These are phyloP conservation scores for Fusarium verrucosum DNA, from an alignment of 2,329 filamentous ascomycete species.

Conservation along the genomic window DNA sequence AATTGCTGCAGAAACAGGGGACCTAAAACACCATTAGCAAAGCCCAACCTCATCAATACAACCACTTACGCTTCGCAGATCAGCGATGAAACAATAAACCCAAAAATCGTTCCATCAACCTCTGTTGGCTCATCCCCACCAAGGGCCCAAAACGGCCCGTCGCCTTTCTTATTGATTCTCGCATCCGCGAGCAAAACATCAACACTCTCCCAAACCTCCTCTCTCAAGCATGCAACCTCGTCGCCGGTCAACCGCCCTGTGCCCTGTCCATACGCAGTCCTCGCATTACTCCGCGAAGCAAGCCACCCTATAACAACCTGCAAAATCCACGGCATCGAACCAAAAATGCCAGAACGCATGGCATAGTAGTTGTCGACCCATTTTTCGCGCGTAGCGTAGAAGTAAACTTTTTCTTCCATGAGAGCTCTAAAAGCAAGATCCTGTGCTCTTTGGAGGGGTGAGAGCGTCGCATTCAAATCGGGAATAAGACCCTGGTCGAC, in stretches of 20 bases:
- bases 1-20: conserved; percentile 56
- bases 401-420: conserved; percentile 69
- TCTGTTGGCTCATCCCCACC: conserved; percentile 64
- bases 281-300: conserved; percentile 53
- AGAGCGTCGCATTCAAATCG: conserved; percentile 59
- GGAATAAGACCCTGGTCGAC: conserved; percentile 50
- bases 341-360: conserved; percentile 64
- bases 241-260: conserved; percentile 59
- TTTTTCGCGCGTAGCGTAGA: conserved; percentile 63
- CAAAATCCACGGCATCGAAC: conserved; percentile 60
- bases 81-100: conserved; percentile 63
- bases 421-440: conserved; percentile 64
- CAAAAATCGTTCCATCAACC: conserved; percentile 66
- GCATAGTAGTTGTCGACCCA: conserved; percentile 68
- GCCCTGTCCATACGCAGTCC: conserved; percentile 65
- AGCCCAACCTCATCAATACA: accelerated
- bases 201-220: conserved; percentile 64
- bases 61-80: conserved; percentile 62
- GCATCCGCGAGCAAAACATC: conserved; percentile 55
- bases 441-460: conserved; percentile 51
- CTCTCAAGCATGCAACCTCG: conserved; percentile 57
- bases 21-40: conserved; percentile 46
- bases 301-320: conserved; percentile 62
- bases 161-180: conserved; percentile 28
- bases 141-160: conserved; percentile 65